Evolutionary conservation across 805 yeast genomes (phyloP), one percentile per base, ranked within the genome.

Genomic region (Priceomyces castillae): DNA sequence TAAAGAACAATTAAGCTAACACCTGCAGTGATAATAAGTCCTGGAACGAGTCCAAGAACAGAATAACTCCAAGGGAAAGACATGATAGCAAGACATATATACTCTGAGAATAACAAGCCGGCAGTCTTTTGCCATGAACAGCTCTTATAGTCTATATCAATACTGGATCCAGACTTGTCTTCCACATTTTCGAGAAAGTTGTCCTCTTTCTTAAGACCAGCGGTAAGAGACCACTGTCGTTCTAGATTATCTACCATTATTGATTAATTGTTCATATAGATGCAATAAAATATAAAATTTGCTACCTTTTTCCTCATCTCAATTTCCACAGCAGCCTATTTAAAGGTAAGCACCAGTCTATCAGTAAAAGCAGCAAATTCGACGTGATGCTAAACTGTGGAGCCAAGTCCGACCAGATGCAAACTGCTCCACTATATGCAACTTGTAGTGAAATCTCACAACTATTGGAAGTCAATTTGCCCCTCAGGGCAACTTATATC

Each of bases 1-100:
- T 80, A 80, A 23, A 76, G 61, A 18, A 75, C 79, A 4, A 77
- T 70, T 17, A 69, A 47, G 1, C 82, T 69, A 3, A 79, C 78
- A 41, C 74, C 73, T 1, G 70, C 69, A 0, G 84, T 80, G 39
- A 79, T 53, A 22, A 80, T 74, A 20, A 80, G 61, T 1, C 84
- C 85, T 1, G 83, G 82, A 1, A 79, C 74, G 7, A 80, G 58
- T 0, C 85, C 85, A 15, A 80, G 59, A 2, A 79, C 79, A 2
- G 83, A 77, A 51, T 76, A 80, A 9, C 82, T 76, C 82, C 83
- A 78, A 0, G 85, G 85, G 56, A 80, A 80, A n/a, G 82, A 76
- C 80, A 80, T 71, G 46, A 78, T 77, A 11, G 84, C 84, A 47
- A 80, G 64, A 51, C 83, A 80, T 25, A 79, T 77, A 56, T 80